Evolutionary conservation across 305 asterid genomes (phyloP).

Genomic region (Andrographis paniculata): DNA sequence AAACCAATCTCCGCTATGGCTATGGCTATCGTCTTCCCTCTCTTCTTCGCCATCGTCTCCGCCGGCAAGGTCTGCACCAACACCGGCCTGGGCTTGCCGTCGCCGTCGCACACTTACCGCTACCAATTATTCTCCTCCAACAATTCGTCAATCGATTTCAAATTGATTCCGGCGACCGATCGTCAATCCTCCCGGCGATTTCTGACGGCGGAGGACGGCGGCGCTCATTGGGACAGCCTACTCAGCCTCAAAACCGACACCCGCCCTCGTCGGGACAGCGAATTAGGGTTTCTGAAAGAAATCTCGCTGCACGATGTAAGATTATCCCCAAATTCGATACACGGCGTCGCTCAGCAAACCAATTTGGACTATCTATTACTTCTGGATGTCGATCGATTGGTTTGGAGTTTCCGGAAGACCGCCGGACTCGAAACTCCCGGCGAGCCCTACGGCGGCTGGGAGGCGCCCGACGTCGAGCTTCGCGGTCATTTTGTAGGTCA

Average conservation of each 20-base stretch:
- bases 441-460: constrained; percentile 92
- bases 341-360: constrained; percentile 86
- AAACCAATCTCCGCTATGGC: too few species aligned
- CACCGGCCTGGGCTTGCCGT: constrained; percentile 26
- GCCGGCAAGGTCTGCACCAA: constrained; percentile 61
- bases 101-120: constrained; percentile 61
- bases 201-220: constrained; percentile 46
- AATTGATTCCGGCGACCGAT: constrained; percentile 60
- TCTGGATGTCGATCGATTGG: constrained; percentile 76
- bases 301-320: constrained; percentile 66
- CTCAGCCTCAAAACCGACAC: too few species aligned
- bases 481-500: constrained; percentile 97
- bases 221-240: constrained; percentile 36
- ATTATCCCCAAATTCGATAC: constrained; percentile 51
- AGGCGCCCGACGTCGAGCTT: constrained; percentile 57
- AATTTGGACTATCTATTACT: constrained; percentile 82
- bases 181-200: constrained; percentile 68
- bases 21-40: constrained; percentile 20
- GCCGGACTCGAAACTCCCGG: constrained; percentile 66
- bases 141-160: constrained; percentile 55
- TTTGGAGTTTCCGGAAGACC: constrained; percentile 81
- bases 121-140: constrained; percentile 36
- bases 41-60: constrained; percentile 32
- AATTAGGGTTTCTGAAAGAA: constrained; percentile 46
- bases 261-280: constrained; percentile 14